Conservation (phyloP, 2,329 filamentous ascomycete species). For the Fusarium siculi region DNA sequence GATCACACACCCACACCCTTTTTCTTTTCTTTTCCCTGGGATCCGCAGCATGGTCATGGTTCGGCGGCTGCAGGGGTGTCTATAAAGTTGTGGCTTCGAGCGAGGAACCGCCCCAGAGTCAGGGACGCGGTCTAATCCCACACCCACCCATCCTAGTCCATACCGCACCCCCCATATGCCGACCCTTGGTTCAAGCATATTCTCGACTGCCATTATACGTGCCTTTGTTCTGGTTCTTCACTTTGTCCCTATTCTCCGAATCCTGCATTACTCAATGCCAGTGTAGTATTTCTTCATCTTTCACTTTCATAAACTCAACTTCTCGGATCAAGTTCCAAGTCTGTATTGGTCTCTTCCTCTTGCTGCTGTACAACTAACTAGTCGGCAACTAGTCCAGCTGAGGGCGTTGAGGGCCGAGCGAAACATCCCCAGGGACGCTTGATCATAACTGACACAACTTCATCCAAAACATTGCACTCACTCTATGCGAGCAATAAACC, state of each 20-base stretch:
- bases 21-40: slow-evolving; percentile 12
- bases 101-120: slow-evolving; percentile 9
- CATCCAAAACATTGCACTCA: slow-evolving; percentile 32
- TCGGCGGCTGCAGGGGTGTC: slow-evolving; percentile 12
- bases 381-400: slow-evolving; percentile 27
- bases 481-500: slow-evolving; percentile 43
- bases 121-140: slow-evolving; percentile 12
- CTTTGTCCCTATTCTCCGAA: slow-evolving; percentile 9
- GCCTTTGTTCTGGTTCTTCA: slow-evolving; percentile 25
- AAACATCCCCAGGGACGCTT: slow-evolving; percentile 38
- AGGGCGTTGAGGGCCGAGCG: slow-evolving; percentile 33
- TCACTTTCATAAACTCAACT: not conserved
- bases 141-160: slow-evolving; percentile 4
- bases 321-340: slow-evolving; percentile 14
- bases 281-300: not conserved
- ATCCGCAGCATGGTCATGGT: slow-evolving; percentile 28
- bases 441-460: slow-evolving; percentile 34
- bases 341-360: slow-evolving; percentile 7
- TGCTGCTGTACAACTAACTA: slow-evolving; percentile 30
- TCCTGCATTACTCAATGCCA: not conserved
- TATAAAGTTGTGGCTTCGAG: slow-evolving; percentile 18
- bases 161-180: slow-evolving; percentile 7
- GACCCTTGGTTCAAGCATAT: slow-evolving; percentile 13
- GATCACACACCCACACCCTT: slow-evolving; percentile 14
- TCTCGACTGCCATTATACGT: not conserved